phyloP scores from a whole-genome alignment of 305 asterid genomes.

The Fraxinus nigra region DNA sequence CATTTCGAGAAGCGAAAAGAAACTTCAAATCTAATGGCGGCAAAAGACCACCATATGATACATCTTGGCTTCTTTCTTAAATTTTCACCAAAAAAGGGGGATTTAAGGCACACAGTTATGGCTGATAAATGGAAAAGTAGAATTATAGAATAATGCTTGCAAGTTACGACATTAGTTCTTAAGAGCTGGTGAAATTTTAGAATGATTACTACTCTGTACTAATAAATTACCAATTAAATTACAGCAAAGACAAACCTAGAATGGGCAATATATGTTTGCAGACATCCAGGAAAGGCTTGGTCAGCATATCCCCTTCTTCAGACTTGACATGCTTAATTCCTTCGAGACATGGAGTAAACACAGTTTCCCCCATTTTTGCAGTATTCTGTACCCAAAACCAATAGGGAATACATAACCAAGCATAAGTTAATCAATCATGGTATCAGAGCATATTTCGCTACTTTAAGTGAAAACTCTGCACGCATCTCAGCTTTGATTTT shows the following conservation, averaged over 20 bases:
- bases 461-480: neutral
- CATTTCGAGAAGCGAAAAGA: neutral
- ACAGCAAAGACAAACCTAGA: conserved; percentile 46
- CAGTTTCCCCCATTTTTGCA: conserved; percentile 47
- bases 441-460: neutral
- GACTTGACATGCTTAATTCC: conserved; percentile 64
- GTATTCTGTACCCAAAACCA: conserved; percentile 24
- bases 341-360: conserved; percentile 61
- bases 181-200: neutral
- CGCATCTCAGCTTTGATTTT: too few relatives aligned
- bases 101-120: neutral
- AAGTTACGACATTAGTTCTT: neutral
- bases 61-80: neutral
- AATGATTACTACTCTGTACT: neutral
- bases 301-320: conserved; percentile 63
- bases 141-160: neutral
- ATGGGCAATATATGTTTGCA: conserved; percentile 78
- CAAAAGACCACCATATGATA: neutral
- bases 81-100: neutral
- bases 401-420: neutral
- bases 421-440: neutral
- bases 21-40: neutral
- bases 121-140: neutral
- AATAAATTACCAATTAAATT: neutral
- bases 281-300: conserved; percentile 76